These are phyloP conservation scores for Alternaria brassicicola DNA, from an alignment of 2,329 filamentous ascomycete genomes.

Conservation along the genomic window DNA sequence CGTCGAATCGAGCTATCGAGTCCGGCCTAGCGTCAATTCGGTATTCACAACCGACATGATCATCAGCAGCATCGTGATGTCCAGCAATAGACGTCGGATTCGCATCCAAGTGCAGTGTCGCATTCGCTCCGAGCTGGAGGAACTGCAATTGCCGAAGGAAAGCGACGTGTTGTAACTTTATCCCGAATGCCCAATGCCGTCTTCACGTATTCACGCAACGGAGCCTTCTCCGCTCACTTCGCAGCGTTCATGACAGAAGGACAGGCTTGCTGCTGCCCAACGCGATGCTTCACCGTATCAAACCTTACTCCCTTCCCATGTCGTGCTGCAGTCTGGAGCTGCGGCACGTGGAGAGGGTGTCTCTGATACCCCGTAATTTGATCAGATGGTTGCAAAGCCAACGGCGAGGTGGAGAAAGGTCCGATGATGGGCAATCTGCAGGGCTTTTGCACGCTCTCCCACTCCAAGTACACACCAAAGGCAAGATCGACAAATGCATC, in stretches of 20 bases:
- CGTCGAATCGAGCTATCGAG: not conserved
- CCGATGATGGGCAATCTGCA: not conserved
- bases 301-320: not conserved
- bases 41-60: not conserved
- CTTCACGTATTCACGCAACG: not conserved
- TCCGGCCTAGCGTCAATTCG: not conserved
- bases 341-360: not conserved
- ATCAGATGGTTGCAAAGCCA: not conserved
- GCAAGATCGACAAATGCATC: not conserved
- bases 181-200: not conserved
- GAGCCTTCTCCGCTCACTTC: conserved; percentile 3
- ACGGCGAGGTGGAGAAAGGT: not conserved
- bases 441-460: not conserved
- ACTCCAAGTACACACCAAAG: not conserved
- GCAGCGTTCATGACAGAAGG: not conserved
- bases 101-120: not conserved
- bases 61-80: not conserved
- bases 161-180: conserved; percentile 5
- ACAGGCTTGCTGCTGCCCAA: conserved; percentile 3
- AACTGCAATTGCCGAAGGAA: conserved; percentile 3
- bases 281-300: conserved; percentile 2
- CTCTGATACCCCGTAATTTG: not conserved
- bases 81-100: not conserved
- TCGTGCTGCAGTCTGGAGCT: not conserved
- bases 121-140: not conserved